phyloP scores from a whole-genome alignment of 148 eudicot genomes.

The Camellia japonica region DNA sequence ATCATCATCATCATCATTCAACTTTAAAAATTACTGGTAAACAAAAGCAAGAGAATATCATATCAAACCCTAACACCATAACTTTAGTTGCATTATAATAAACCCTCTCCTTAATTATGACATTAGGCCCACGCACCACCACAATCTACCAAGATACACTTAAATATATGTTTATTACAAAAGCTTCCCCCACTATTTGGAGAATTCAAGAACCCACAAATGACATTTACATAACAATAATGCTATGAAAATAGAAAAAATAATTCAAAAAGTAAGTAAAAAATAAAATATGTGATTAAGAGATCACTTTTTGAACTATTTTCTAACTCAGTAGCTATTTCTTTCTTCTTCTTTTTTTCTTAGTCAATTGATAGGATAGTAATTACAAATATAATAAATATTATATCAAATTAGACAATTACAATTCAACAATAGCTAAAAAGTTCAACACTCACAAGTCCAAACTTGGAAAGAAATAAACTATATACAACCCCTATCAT shows the following conservation, averaged over 20 bases:
- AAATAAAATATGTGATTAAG: too few species aligned
- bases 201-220: constrained; percentile 16
- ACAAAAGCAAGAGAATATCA: constrained; percentile 7
- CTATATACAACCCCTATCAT: too few species aligned
- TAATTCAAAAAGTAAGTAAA: neutral
- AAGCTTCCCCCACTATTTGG: constrained; percentile 23
- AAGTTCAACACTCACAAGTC: too few species aligned
- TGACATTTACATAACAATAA: constrained; percentile 24
- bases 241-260: constrained; percentile 1
- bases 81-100: constrained; percentile 20
- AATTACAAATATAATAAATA: too few species aligned
- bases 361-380: too few species aligned
- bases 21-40: neutral
- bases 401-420: too few species aligned
- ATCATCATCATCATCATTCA: neutral
- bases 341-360: too few species aligned
- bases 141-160: constrained; percentile 20
- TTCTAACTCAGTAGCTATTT: too few species aligned
- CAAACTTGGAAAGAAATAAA: neutral
- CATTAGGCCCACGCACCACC: constrained; percentile 8
- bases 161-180: neutral
- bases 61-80: constrained; percentile 7
- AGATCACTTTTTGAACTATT: too few species aligned
- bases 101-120: constrained; percentile 24
- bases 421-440: too few species aligned